Conservation (phyloP, 1,139 yeast genomes). For the Magnusiomyces clavatus region DNA sequence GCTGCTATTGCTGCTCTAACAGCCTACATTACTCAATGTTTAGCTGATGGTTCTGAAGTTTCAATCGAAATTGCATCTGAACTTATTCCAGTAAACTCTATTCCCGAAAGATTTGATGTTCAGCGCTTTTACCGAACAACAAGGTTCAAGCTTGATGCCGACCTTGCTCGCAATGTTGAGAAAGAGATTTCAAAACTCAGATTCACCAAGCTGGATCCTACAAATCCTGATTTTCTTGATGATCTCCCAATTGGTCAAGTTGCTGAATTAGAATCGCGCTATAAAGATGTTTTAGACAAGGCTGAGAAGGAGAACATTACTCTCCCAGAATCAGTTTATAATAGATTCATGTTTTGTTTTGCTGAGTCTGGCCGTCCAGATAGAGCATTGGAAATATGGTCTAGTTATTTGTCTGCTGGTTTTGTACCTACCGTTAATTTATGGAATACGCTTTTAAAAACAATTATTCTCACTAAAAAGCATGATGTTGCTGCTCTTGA, state of each 20-base stretch:
- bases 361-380: constrained; percentile 27
- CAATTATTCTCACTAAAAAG: constrained; percentile 32
- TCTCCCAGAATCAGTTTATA: constrained; percentile 28
- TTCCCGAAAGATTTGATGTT: constrained; percentile 24
- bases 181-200: constrained; percentile 19
- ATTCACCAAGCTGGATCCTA: constrained; percentile 18
- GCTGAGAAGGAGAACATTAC: constrained; percentile 14
- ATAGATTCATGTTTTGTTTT: constrained; percentile 33
- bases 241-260: constrained; percentile 23
- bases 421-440: constrained; percentile 30
- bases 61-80: constrained; percentile 25
- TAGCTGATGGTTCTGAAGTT: constrained; percentile 16
- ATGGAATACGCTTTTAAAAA: constrained; percentile 42
- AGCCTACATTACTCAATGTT: constrained; percentile 25
- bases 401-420: constrained; percentile 29
- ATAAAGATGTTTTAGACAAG: constrained; percentile 20
- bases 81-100: constrained; percentile 26
- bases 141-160: constrained; percentile 9
- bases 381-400: constrained; percentile 37
- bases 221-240: constrained; percentile 19
- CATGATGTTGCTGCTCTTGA: constrained; percentile 32
- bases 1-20: constrained; percentile 27
- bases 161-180: constrained; percentile 2
- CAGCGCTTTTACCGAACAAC: constrained; percentile 14
- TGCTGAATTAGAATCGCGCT: constrained; percentile 21